phyloP scores from a whole-genome alignment of 345 rosid species.

The Psidium guajava region DNA sequence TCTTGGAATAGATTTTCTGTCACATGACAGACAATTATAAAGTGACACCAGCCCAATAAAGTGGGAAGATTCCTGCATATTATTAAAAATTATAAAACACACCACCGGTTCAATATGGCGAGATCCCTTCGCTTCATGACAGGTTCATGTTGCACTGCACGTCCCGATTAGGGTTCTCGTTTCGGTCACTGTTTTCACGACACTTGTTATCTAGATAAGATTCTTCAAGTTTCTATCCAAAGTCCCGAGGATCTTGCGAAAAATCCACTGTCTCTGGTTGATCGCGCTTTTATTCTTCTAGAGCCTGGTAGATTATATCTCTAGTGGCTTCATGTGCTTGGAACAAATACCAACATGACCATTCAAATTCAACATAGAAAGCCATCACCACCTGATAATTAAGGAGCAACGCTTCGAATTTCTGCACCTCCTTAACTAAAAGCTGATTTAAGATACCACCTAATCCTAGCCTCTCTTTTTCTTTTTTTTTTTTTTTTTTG shows the following conservation, averaged over 20 bases:
- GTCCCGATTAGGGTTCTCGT: background rate
- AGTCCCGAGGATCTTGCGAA: background rate
- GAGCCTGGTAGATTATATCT: background rate
- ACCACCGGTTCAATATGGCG: background rate
- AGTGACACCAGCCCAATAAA: background rate
- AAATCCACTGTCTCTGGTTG: background rate
- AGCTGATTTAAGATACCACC: background rate
- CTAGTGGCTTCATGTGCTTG: background rate
- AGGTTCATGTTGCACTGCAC: background rate
- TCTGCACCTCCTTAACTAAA: background rate
- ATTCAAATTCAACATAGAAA: background rate
- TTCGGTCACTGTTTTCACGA: background rate
- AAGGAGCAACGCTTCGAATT: background rate
- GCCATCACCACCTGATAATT: background rate
- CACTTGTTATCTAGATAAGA: background rate
- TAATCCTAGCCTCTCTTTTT: too few relatives aligned
- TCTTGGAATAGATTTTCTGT: background rate
- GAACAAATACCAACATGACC: background rate
- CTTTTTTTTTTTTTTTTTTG: too few relatives aligned
- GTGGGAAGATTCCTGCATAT: background rate
- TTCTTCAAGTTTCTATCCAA: background rate
- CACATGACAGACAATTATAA: background rate
- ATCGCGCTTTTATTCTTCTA: background rate
- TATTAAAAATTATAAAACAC: background rate
- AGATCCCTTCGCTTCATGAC: background rate